Base-by-base conservation (phyloP, 2,329 filamentous ascomycete genomes). In the Calonectria pseudoreteaudii region DNA sequence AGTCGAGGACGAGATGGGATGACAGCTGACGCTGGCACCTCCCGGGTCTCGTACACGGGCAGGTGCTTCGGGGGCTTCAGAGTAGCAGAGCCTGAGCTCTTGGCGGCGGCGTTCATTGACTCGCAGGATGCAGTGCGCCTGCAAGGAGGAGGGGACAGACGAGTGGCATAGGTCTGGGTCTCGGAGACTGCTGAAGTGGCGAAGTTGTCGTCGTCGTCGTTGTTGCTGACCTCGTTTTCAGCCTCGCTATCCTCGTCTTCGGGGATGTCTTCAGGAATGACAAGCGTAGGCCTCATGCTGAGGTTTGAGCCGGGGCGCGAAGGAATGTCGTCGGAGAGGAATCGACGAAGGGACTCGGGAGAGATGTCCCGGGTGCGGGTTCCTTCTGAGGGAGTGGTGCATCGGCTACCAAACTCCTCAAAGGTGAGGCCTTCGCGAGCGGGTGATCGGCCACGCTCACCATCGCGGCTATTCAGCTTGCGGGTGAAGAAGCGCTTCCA, bases 121-220 rank as follows among this genome's bases (percentile, higher is more conserved):
- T 83, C 84, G 18, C 81, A 77, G 2, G 82, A 82, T 6, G 72
- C 75, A 23, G 77, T 78, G 28, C 87, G 86, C 74, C 86, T 86
- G 53, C 86, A 85, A 0, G 90, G 90, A 0, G 90, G 89, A 11
- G 90, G 90, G 3, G 90, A 91, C 20, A 91, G 82, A 50, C 85
- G 82, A 1, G 88, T 89, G 26, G 84, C 81, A 72, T 86, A 88
- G 1, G 85, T 81, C 28, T 85, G 83, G 3, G 74, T 84, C 68
- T 91, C 89, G 0, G 87, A 87, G 9, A 82, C 79, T 4, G 88
- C 86, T 1, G 88, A 88, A 5, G 86, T 87, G n/a, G 90, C 90
- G 78, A 93, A 92, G 82, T 92, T 92, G 75, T 91, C 90, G 77
- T 92, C 90, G 74, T 92, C 90, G 65, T 92, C 90, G 56, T 84